phyloP scores from a whole-genome alignment of 345 rosid genomes.

The Firmiana major region DNA sequence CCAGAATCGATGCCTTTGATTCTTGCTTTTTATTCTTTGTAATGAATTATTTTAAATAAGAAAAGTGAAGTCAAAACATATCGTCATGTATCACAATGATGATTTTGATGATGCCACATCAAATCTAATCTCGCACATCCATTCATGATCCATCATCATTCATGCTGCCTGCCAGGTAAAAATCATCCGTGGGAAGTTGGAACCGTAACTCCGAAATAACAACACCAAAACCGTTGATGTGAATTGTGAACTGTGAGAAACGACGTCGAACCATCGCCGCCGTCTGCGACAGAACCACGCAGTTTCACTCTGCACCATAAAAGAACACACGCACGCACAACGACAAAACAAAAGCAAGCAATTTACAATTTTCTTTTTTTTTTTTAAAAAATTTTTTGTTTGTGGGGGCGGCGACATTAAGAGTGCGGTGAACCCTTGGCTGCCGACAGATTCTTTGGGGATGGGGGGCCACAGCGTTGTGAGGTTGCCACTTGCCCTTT shows the following conservation, averaged over 20 bases:
- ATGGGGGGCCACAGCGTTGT: not conserved
- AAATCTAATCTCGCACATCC: conserved; percentile 5
- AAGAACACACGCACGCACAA: too few species aligned
- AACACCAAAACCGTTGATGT: not conserved
- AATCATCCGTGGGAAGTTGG: not conserved
- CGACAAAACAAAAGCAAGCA: not conserved
- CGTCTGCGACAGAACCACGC: conserved; percentile 29
- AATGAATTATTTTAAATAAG: not conserved
- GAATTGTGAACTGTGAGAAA: not conserved
- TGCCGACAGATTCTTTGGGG: conserved; percentile 32
- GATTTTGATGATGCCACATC: too few species aligned
- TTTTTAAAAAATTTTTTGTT: too few species aligned
- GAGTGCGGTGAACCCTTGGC: conserved; percentile 31
- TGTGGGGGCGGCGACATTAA: not conserved
- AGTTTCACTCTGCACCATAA: conserved; percentile 12
- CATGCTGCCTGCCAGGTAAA: not conserved
- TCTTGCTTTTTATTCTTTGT: not conserved
- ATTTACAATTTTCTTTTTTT: not conserved
- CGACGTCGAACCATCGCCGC: conserved; percentile 23
- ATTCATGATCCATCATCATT: not conserved
- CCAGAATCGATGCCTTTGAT: not conserved
- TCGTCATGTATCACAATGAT: not conserved
- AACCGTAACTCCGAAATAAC: not conserved
- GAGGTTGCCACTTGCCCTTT: not conserved
- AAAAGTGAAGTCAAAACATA: not conserved